Evolutionary conservation across 148 eudicot genomes (phyloP), one percentile per base, ranked within the genome.

Genomic region (Spergularia marina): DNA sequence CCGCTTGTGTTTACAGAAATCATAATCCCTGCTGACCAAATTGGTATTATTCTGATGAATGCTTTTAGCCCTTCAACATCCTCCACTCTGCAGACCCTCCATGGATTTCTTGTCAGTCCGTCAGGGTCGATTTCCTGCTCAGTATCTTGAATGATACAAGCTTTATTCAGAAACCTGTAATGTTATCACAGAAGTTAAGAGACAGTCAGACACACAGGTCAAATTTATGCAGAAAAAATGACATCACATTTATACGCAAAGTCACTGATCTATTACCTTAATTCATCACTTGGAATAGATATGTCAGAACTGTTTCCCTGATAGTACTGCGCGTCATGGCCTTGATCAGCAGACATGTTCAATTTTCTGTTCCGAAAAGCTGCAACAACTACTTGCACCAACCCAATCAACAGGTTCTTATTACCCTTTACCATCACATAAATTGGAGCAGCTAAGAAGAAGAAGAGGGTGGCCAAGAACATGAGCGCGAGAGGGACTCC

Each of bases 1-100:
- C 21, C 73, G 49, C 65, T 73, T 41, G 76, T 44, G 54, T 59
- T 74, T 9, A 74, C 68, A 0, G 76, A 74, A 3, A 74, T 2
- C 47, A 74, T 74, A 7, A 91, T 85, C 17, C 86, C 85, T 0
- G 94, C 66, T 4, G 94, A 89, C 97, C 97, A 91, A 56, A 89
- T 72, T 25, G 97, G 97, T n/a, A 87, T 34, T 8, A 91, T 88
- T 79, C 80, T 85, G 15, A 91, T 77, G 18, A 91, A 80, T 12
- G 87, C 80, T 81, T 91, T 91, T 9, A 91, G 81, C 74, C 87
- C 87, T 77, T 91, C 97, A 0, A 88, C 90, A 84, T 88, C 87
- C 23, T 88, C 88, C 1, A 89, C 85, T 0, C 85, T 80, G 82
- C 91, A 86, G 40, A 91, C 85, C 14, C 74, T 83, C 96, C 96